Evolutionary conservation across 768 basidiomycete species (phyloP).

Genomic region (Sporobolomyces roseus): DNA sequence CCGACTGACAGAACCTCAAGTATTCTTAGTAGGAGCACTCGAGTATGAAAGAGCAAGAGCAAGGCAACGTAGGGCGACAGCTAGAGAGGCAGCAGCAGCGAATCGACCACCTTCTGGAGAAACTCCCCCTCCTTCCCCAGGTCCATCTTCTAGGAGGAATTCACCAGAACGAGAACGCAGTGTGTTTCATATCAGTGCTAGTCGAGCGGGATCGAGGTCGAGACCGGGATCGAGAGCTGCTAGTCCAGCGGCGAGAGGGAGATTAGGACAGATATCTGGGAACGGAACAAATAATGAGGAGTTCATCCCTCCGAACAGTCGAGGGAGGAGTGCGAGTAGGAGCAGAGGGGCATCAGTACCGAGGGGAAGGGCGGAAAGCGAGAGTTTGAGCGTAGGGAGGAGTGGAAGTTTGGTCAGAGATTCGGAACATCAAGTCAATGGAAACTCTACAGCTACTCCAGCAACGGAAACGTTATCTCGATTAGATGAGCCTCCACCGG

Average conservation of each 20-base stretch:
- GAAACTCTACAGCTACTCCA: no score
- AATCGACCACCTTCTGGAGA: not conserved
- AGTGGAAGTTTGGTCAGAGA: slow-evolving; percentile 21
- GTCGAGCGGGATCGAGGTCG: slow-evolving; percentile 3
- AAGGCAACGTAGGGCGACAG: slow-evolving; percentile 20
- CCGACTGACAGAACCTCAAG: slow-evolving; percentile 38
- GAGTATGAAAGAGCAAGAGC: slow-evolving; percentile 39
- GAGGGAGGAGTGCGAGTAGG: slow-evolving; percentile 24
- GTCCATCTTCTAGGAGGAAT: slow-evolving; percentile 7
- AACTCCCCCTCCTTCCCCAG: not conserved
- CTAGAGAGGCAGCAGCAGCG: not conserved
- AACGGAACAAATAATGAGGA: not conserved
- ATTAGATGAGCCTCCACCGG: slow-evolving; percentile 49
- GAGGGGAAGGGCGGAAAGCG: not conserved
- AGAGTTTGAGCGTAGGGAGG: slow-evolving; percentile 19
- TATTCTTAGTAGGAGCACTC: slow-evolving; percentile 37
- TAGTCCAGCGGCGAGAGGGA: slow-evolving; percentile 1
- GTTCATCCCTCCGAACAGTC: slow-evolving; percentile 30
- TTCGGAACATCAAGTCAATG: not conserved
- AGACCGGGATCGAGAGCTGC: slow-evolving; percentile 9
- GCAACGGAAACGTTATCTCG: not conserved
- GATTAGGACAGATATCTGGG: not conserved
- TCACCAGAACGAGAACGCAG: slow-evolving; percentile 19
- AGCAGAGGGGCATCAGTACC: slow-evolving; percentile 14
- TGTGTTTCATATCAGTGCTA: slow-evolving; percentile 7